phyloP scores from a whole-genome alignment of 108 stramenopile genomes.

The Chaetoceros tenuissimus region DNA sequence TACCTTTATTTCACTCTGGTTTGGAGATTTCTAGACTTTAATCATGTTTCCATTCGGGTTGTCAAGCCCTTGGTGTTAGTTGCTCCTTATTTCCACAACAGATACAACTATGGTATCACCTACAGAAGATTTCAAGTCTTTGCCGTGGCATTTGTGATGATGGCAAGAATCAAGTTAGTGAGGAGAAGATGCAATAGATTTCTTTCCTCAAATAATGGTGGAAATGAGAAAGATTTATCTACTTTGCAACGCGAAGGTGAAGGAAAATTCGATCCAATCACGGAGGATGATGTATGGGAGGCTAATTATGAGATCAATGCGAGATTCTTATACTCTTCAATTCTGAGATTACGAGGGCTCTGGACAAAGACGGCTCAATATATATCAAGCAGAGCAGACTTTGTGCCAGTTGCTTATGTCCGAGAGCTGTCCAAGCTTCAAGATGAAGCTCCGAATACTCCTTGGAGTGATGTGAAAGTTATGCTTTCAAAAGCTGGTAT shows the following conservation, averaged over 20 bases:
- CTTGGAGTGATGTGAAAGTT: neutral
- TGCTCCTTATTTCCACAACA: slow-evolving; percentile 12
- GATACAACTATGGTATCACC: slow-evolving; percentile 13
- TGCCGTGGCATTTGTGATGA: slow-evolving; percentile 22
- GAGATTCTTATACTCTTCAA: slow-evolving; percentile 16
- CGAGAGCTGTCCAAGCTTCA: slow-evolving; percentile 4
- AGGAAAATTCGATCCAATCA: neutral
- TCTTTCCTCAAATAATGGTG: neutral
- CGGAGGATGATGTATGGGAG: slow-evolving; percentile 30
- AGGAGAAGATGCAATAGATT: slow-evolving; percentile 21
- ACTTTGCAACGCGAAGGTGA: neutral
- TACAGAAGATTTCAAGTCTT: slow-evolving; percentile 22
- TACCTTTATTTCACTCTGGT: slow-evolving; percentile 3
- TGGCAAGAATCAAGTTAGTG: slow-evolving; percentile 12
- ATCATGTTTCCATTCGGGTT: neutral
- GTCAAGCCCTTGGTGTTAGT: neutral
- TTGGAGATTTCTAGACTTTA: neutral
- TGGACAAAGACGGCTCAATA: slow-evolving; percentile 8
- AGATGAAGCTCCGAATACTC: slow-evolving; percentile 6
- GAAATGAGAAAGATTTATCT: neutral
- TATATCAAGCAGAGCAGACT: slow-evolving; percentile 1
- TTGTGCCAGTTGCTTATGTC: slow-evolving; percentile 2
- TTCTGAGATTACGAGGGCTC: slow-evolving; percentile 9
- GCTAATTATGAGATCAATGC: slow-evolving; percentile 29
- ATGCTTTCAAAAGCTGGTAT: slow-evolving; percentile 1